Evolutionary conservation across 2,329 filamentous ascomycete genomes (phyloP).

Genomic region (Chrysosporium keratinophilum): DNA sequence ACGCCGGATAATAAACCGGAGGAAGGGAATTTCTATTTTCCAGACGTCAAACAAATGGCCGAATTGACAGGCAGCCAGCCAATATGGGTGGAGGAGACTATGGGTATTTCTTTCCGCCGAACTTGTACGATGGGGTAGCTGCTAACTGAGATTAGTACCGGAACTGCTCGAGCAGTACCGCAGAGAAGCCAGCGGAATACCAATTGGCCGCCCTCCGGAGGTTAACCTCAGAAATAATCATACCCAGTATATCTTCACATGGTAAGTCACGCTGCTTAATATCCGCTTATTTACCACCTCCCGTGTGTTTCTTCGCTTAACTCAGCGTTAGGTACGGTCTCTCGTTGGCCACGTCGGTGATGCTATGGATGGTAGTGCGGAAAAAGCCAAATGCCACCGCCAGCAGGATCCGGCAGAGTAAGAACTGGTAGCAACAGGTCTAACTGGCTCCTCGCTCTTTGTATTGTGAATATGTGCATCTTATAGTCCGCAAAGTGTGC

Average conservation of each 20-base stretch:
- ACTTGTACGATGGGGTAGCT: background rate
- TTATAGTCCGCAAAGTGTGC: slow-evolving; percentile 16
- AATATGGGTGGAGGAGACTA: slow-evolving; percentile 92
- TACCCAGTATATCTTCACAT: slow-evolving; percentile 96
- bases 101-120: slow-evolving; percentile 49
- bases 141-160: slow-evolving; percentile 46
- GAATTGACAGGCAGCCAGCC: slow-evolving; percentile 67
- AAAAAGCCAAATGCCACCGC: slow-evolving; percentile 67
- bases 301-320: background rate
- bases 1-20: slow-evolving; percentile 83
- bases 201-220: slow-evolving; percentile 76
- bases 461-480: background rate
- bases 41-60: slow-evolving; percentile 88
- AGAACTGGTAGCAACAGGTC: slow-evolving; percentile 51
- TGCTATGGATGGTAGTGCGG: slow-evolving; percentile 92
- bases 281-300: background rate
- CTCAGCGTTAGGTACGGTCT: slow-evolving; percentile 64
- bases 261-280: slow-evolving; percentile 48
- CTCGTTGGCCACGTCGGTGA: slow-evolving; percentile 73
- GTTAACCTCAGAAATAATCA: slow-evolving; percentile 95
- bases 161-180: slow-evolving; percentile 68
- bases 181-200: slow-evolving; percentile 68
- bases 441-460: slow-evolving; percentile 11
- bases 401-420: slow-evolving; percentile 65
- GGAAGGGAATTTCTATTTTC: slow-evolving; percentile 83